Percentiles rank a stretch among this genome's conserved stretches.
These are phyloP conservation scores for Emmonsiellopsis sp. DNA, from an alignment of 2,329 filamentous ascomycete genomes.

Conservation along the genomic window DNA sequence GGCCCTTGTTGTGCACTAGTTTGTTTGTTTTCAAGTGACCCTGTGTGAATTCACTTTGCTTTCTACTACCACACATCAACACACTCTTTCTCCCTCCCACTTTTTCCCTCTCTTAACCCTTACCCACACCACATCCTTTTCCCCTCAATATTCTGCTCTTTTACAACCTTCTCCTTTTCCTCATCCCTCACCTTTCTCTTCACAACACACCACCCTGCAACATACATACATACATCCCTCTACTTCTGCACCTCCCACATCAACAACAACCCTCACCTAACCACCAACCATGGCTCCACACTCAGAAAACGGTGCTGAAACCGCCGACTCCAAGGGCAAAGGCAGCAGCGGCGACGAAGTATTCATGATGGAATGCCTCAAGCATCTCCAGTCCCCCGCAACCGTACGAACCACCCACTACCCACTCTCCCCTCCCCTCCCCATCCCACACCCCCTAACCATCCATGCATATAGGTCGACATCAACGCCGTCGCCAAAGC, in stretches of 20 bases:
- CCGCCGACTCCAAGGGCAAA: conserved; percentile 3
- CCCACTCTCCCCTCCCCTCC: not conserved
- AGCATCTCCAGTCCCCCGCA: conserved; percentile 12
- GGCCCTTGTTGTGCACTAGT: too few species aligned
- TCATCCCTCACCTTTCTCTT: not conserved
- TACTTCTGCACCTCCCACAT: not conserved
- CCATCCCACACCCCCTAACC: not conserved
- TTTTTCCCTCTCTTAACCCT: not conserved
- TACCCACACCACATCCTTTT: not conserved
- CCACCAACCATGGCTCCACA: conserved; percentile 9
- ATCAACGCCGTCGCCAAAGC: conserved; percentile 16
- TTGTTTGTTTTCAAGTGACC: too few species aligned
- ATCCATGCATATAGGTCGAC: conserved; percentile 17
- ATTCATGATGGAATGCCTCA: conserved; percentile 22
- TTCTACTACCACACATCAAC: too few species aligned
- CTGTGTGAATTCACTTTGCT: too few species aligned
- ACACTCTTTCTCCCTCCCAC: not conserved
- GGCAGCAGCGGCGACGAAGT: conserved; percentile 8
- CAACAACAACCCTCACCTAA: not conserved
- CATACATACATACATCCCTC: not conserved
- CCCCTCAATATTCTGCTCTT: not conserved
- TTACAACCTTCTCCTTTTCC: not conserved
- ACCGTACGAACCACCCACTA: conserved; percentile 6
- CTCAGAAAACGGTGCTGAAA: not conserved
- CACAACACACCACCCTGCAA: not conserved